Conservation (phyloP, 2,329 filamentous ascomycete species). For the Ophiostoma sp. region DNA sequence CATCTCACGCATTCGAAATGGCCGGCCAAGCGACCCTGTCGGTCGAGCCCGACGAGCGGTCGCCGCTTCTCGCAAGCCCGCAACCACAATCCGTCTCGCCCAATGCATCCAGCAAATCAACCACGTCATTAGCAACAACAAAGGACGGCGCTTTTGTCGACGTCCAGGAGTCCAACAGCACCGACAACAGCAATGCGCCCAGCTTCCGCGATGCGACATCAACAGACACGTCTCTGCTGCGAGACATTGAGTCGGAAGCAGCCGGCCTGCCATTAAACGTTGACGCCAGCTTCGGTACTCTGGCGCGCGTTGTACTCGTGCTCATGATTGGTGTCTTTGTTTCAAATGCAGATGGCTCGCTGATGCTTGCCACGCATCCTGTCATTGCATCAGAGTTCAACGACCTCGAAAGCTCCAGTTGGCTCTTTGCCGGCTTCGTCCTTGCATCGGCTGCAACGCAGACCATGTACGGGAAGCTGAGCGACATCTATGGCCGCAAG, state of each 20-base stretch:
- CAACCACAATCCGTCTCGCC: not conserved
- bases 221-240: slow-evolving; percentile 24
- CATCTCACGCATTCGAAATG: not conserved
- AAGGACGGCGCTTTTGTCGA: not conserved
- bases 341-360: slow-evolving; percentile 57
- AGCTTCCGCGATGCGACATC: slow-evolving; percentile 20
- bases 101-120: not conserved
- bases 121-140: not conserved
- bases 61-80: slow-evolving; percentile 20
- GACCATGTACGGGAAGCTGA: slow-evolving; percentile 52
- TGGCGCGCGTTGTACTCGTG: slow-evolving; percentile 23
- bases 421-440: slow-evolving; percentile 51
- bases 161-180: not conserved
- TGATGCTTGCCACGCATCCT: slow-evolving; percentile 62
- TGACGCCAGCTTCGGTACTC: not conserved
- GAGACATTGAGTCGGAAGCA: slow-evolving; percentile 22
- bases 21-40: not conserved
- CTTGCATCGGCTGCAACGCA: slow-evolving; percentile 49
- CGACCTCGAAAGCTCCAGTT: slow-evolving; percentile 51
- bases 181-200: not conserved
- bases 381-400: slow-evolving; percentile 58
- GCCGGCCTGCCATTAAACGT: not conserved
- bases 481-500: slow-evolving; percentile 54
- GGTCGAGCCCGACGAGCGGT: slow-evolving; percentile 20
- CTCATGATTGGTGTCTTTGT: slow-evolving; percentile 53